phyloP scores from a whole-genome alignment of 306 rosid genomes.

The Sicyos baderoa region DNA sequence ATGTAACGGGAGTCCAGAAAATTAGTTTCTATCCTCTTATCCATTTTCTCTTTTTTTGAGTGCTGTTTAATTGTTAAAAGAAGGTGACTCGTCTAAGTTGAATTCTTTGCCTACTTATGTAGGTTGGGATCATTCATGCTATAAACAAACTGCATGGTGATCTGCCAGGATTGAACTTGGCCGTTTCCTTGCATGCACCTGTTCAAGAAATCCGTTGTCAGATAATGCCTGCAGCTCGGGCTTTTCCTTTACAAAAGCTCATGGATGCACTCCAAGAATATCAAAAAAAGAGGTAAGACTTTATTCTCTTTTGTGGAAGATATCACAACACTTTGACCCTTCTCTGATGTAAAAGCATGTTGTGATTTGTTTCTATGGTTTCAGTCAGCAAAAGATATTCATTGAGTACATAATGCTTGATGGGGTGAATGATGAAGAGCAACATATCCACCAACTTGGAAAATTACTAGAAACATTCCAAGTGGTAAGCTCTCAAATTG shows the following conservation, averaged over 20 bases:
- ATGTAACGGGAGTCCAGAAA: not conserved
- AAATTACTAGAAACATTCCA: slow-evolving; percentile 67
- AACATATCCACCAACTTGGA: slow-evolving; percentile 81
- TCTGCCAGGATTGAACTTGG: slow-evolving; percentile 89
- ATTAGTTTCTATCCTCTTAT: not conserved
- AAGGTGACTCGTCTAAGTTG: slow-evolving; percentile 2
- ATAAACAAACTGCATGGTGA: slow-evolving; percentile 81
- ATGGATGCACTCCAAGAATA: slow-evolving; percentile 75
- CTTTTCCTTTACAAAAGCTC: slow-evolving; percentile 81
- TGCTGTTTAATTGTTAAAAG: not conserved
- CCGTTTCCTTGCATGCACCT: slow-evolving; percentile 94
- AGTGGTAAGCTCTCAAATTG: slow-evolving; percentile 54
- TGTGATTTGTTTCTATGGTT: slow-evolving; percentile 12
- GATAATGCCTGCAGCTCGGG: slow-evolving; percentile 99
- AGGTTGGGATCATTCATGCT: slow-evolving; percentile 91
- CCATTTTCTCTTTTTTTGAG: not conserved
- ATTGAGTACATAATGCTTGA: slow-evolving; percentile 98
- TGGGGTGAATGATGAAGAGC: slow-evolving; percentile 86
- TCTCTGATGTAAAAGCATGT: slow-evolving; percentile 11
- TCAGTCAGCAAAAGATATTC: slow-evolving; percentile 78
- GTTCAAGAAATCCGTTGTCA: slow-evolving; percentile 87
- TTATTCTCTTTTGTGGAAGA: not conserved
- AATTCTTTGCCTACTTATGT: not conserved
- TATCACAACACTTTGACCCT: not conserved
- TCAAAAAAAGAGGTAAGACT: slow-evolving; percentile 55